Percentiles rank a stretch among this genome's conserved stretches.
These are phyloP conservation scores for Boletus semigastroideus DNA, from an alignment of 1,284 basidiomycete species.

Conservation along the genomic window DNA sequence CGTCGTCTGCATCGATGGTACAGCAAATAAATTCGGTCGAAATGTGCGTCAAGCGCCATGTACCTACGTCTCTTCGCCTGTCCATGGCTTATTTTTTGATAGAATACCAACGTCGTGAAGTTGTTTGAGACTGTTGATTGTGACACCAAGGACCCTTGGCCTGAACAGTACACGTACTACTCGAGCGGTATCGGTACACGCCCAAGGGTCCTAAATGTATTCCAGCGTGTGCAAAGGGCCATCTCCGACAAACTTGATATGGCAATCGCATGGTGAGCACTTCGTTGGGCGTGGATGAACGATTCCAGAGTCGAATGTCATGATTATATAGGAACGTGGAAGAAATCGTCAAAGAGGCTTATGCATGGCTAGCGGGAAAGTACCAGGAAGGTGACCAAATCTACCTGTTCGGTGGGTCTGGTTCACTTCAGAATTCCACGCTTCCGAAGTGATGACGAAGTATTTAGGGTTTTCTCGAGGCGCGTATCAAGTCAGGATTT, in stretches of 20 bases:
- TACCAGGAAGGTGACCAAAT: constrained; percentile 10
- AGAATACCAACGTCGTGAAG: constrained; percentile 20
- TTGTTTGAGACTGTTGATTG: constrained; percentile 16
- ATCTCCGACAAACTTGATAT: constrained; percentile 22
- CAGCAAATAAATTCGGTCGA: constrained; percentile 35
- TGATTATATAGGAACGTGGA: constrained; percentile 1
- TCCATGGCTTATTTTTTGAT: neutral
- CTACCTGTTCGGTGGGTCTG: constrained; percentile 7
- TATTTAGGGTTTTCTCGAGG: constrained; percentile 12
- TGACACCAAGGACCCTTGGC: constrained; percentile 18
- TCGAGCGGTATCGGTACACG: constrained; percentile 44
- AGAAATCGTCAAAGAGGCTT: constrained; percentile 7
- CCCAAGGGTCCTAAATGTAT: constrained; percentile 27
- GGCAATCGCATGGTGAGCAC: constrained; percentile 22
- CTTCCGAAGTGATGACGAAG: neutral
- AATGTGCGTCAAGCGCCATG: constrained; percentile 16
- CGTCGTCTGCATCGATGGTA: constrained; percentile 37
- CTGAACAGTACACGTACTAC: constrained; percentile 38
- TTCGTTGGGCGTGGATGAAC: neutral
- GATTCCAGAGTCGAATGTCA: neutral
- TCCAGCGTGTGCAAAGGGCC: constrained; percentile 18
- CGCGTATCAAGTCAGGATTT: constrained; percentile 35
- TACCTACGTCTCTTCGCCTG: neutral
- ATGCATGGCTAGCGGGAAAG: constrained; percentile 5
- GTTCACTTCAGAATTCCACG: neutral